Conservation (phyloP, 1,284 basidiomycete species). For the Trametes sp. region DNA sequence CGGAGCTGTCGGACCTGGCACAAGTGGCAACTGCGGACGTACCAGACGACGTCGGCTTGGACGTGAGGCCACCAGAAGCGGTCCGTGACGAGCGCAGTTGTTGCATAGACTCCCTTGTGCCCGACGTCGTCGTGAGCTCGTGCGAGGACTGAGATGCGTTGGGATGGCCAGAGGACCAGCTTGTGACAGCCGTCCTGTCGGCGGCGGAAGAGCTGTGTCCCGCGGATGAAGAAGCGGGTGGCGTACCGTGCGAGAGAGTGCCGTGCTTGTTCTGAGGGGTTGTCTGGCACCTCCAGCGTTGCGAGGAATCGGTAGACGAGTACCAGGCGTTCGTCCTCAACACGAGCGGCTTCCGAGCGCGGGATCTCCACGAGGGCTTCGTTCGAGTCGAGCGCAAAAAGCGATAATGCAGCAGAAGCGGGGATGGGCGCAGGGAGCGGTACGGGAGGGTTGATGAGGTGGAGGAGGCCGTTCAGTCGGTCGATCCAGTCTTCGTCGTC, state of each 20-base stretch:
- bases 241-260: conserved; percentile 6
- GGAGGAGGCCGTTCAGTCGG: conserved; percentile 32
- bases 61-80: conserved; percentile 43
- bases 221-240: conserved; percentile 20
- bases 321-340: background rate
- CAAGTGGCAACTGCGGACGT: conserved; percentile 45
- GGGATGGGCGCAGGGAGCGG: background rate
- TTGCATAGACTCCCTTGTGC: conserved; percentile 36
- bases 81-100: conserved; percentile 12
- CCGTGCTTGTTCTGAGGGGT: background rate
- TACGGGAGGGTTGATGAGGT: conserved; percentile 20
- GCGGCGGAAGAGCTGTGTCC: conserved; percentile 25
- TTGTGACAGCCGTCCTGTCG: conserved; percentile 4
- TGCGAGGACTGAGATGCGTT: conserved; percentile 13
- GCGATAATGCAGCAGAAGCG: too few species aligned
- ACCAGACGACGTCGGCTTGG: conserved; percentile 42
- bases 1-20: conserved; percentile 43
- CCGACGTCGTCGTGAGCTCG: conserved; percentile 38
- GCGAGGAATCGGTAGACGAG: conserved; percentile 20
- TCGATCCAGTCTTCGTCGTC: conserved; percentile 46
- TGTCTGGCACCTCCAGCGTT: conserved; percentile 19
- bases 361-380: background rate
- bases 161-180: conserved; percentile 20
- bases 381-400: background rate
- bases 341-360: background rate